Evolutionary conservation across 2,329 filamentous ascomycete genomes (phyloP).

Genomic region (Colletotrichum agaves): DNA sequence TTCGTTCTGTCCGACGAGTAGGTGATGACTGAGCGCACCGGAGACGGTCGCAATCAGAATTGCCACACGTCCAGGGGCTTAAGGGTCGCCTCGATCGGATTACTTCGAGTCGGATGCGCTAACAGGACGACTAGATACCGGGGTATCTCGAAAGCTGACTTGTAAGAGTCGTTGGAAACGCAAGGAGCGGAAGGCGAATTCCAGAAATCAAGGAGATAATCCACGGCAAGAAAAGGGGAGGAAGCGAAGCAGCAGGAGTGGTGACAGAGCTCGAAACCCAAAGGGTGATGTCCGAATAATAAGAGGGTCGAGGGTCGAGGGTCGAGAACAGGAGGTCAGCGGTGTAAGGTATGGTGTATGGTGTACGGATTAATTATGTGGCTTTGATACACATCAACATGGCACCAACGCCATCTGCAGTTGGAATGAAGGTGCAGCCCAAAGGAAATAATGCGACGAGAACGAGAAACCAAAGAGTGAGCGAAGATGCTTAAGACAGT

Average conservation of each 20-base stretch:
- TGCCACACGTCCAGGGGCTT: conserved; percentile 25
- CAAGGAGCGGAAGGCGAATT: not conserved
- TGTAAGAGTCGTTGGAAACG: not conserved
- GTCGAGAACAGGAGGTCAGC: conserved; percentile 22
- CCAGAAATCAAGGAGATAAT: not conserved
- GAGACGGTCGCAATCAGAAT: conserved; percentile 14
- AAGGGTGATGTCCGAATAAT: conserved; percentile 27
- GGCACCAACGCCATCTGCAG: conserved; percentile 25
- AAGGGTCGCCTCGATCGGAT: conserved; percentile 3
- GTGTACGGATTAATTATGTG: conserved; percentile 35
- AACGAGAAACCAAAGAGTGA: not conserved
- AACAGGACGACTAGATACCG: not conserved
- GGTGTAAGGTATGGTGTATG: not conserved
- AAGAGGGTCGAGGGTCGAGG: conserved; percentile 33
- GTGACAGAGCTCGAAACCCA: conserved; percentile 14
- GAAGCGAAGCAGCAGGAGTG: conserved; percentile 9
- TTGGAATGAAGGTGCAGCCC: conserved; percentile 34
- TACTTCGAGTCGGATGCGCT: conserved; percentile 9
- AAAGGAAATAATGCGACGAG: conserved; percentile 5
- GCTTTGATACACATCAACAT: conserved; percentile 31
- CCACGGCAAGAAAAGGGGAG: not conserved
- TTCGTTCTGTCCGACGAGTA: not conserved
- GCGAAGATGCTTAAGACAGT: conserved; percentile 9
- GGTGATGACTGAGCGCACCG: not conserved
- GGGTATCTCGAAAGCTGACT: not conserved